Conservation (phyloP, 257 asterid species). For the Apocynum venetum region DNA sequence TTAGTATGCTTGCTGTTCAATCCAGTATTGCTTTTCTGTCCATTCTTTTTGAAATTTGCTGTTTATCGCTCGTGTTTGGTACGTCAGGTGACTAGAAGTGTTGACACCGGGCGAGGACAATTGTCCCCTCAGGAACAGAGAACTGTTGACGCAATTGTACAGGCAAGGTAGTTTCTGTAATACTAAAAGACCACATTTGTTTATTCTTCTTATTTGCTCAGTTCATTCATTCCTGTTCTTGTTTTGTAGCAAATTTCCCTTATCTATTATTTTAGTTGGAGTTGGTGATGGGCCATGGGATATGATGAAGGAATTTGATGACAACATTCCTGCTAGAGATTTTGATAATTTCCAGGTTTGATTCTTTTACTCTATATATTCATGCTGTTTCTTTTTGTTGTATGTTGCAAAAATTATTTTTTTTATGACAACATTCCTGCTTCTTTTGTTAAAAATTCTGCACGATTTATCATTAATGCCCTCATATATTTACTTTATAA, state of each 20-base stretch:
- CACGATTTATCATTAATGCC: background rate
- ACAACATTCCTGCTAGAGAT: conserved; percentile 88
- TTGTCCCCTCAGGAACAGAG: conserved; percentile 89
- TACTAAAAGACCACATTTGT: background rate
- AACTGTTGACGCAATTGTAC: conserved; percentile 91
- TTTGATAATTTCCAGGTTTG: conserved; percentile 94
- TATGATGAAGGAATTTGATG: conserved; percentile 95
- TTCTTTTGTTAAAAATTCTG: background rate
- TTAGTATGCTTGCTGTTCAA: background rate
- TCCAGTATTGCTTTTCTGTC: background rate
- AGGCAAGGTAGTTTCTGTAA: conserved; percentile 60
- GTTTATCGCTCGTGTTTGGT: background rate
- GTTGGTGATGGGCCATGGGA: conserved; percentile 99
- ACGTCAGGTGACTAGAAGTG: conserved; percentile 86
- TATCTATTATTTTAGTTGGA: conserved; percentile 88
- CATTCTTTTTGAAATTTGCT: background rate
- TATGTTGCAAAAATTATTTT: too few species aligned
- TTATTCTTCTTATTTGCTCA: conserved; percentile 1
- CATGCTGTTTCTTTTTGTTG: conserved; percentile 9
- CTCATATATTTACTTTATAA: background rate
- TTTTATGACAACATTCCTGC: too few species aligned
- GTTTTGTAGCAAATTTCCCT: conserved; percentile 75
- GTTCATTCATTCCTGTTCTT: conserved; percentile 8
- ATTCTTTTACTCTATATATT: conserved; percentile 9
- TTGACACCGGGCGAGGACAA: conserved; percentile 73